Evolutionary conservation across 73 alveolate genomes (phyloP), one percentile per base, ranked within the genome.

Genomic region (Symbiodinium natans): DNA sequence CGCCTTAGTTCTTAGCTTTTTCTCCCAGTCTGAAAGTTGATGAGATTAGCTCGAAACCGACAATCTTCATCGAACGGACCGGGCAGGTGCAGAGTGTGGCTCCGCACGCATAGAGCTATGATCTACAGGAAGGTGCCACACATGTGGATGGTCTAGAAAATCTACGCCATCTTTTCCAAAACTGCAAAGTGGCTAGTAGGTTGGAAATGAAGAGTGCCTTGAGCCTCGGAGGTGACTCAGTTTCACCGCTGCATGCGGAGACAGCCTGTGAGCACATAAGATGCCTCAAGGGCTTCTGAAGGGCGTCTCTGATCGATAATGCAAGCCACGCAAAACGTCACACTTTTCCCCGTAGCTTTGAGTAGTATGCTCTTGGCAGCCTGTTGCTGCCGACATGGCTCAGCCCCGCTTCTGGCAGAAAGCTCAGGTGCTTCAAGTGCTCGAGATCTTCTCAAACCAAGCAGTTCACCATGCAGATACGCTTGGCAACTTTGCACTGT

Each of bases 201-300:
- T n/a, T n/a, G n/a, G n/a, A n/a, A n/a, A n/a, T n/a, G n/a, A n/a
- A n/a, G n/a, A n/a, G n/a, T n/a, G n/a, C n/a, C n/a, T n/a, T n/a
- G n/a, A n/a, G n/a, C n/a, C n/a, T n/a, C n/a, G n/a, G n/a, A n/a
- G n/a, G n/a, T n/a, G n/a, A 52, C 1, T 52, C 80, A 23, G 80
- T 63, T 63, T 63, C 80, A 63, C 80, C 36, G 27, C 36, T 63
- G 80, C 80, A 63, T 63, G 80, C 80, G 80, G 80, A 63, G 80
- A 63, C 80, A 63, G 80, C 80, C 80, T 63, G 80, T 63, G 80
- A 63, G 80, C 80, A 63, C 80, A 63, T 52, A 52, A 52, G 71
- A 52, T 63, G 80, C 80, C 80, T 63, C 80, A 63, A 63, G 80
- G 80, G 80, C 80, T 63, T 63, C 80, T 63, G 80, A 63, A 63